phyloP scores from a whole-genome alignment of 768 basidiomycete genomes.

The Ramaria sp. region DNA sequence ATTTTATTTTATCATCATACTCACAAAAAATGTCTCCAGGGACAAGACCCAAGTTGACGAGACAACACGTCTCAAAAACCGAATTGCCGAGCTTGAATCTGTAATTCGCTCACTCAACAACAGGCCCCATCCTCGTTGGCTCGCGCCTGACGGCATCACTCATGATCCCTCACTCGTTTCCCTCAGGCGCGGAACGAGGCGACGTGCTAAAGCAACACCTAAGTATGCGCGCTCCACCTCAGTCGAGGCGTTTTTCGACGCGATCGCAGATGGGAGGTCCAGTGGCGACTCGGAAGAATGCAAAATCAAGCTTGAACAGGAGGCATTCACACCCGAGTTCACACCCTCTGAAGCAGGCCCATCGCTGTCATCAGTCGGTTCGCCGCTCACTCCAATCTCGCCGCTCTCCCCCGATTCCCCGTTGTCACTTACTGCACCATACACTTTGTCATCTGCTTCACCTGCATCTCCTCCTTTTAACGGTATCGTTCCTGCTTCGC shows the following conservation, averaged over 20 bases:
- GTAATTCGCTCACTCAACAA: constrained; percentile 80
- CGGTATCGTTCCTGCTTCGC: background rate
- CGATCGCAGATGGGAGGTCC: background rate
- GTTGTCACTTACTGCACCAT: background rate
- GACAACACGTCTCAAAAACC: constrained; percentile 70
- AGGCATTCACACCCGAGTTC: background rate
- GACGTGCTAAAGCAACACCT: background rate
- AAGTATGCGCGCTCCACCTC: background rate
- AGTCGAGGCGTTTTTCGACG: constrained; percentile 2
- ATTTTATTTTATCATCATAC: background rate
- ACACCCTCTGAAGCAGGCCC: background rate
- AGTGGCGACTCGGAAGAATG: background rate
- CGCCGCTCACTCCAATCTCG: background rate
- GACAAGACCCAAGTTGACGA: constrained; percentile 82
- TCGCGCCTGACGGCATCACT: constrained; percentile 24
- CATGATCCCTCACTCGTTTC: constrained; percentile 9
- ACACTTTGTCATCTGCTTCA: background rate
- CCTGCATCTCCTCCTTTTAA: background rate
- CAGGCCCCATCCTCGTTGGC: constrained; percentile 83
- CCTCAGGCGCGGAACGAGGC: constrained; percentile 14
- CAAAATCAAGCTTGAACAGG: background rate
- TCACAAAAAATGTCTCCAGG: constrained; percentile 26
- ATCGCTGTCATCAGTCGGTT: background rate
- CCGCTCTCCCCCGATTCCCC: background rate
- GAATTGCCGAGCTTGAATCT: constrained; percentile 89